Base-by-base conservation (phyloP, 257 asterid genomes). In the Pogostemon cablin region DNA sequence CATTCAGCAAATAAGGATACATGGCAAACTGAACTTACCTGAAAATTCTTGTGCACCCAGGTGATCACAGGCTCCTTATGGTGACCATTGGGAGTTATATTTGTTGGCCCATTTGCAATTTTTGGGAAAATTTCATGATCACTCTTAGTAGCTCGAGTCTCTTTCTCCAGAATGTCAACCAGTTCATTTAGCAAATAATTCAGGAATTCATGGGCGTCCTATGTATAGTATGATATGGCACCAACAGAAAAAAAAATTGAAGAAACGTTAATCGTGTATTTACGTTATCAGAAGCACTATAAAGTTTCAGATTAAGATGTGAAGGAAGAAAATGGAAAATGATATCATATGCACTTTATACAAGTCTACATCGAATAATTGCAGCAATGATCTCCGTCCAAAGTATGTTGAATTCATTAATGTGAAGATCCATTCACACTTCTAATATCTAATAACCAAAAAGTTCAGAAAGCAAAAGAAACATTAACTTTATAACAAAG, bases 201-300 rank as follows among this genome's bases (percentile, higher is more conserved):
- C 72, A 92, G 77, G 78, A 92, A 92, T 69, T 92, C 98, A 78
- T 92, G 98, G 39, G 98, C 98, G 67, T 89, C 98, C 98, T 91
- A 77, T 56, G 68, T 43, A 71, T 48, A 3, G 61, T 9, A 46
- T 32, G 56, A 50, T 53, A 67, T 65, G 50, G n/a, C 56, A 57
- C 58, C 60, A 77, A 64, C 41, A 47, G 62, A 81, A 47, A 61
- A 11, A 8, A 47, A 50, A 52, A 63, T 34, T 69, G 68, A 65
- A 40, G 39, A 54, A 11, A 61, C 44, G 41, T 54, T 39, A 65
- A 55, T 32, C 38, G 49, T 47, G 74, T 3, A 37, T 35, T 35
- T 65, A 60, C 58, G 41, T 73, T 46, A 68, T 54, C 54, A 20
- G 56, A 66, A 44, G 52, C 63, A 73, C 46, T 41, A 60, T 58